These are phyloP conservation scores for Thraustotheca clavata DNA, from an alignment of 352 stramenopile species.

Conservation along the genomic window DNA sequence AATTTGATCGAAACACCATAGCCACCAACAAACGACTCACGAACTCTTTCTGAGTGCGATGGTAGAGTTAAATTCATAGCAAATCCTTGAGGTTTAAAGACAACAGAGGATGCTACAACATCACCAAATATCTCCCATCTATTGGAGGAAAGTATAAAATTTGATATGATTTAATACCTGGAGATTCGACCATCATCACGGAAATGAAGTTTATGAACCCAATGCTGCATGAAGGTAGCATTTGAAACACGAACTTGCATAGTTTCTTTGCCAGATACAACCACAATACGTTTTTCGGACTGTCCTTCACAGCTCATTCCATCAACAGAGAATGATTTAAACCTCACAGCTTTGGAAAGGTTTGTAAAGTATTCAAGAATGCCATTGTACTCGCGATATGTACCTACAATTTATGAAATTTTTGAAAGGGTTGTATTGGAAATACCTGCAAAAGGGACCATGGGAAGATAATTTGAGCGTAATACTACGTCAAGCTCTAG, in stretches of 20 bases:
- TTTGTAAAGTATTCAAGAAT: conserved; percentile 74
- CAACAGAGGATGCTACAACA: conserved; percentile 75
- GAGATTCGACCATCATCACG: conserved; percentile 36
- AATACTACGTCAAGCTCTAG: conserved; percentile 67
- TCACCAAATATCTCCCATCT: conserved; percentile 81
- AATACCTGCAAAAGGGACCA: conserved; percentile 65
- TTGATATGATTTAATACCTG: conserved; percentile 19
- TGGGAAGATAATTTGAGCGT: conserved; percentile 81
- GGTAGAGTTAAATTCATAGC: conserved; percentile 74
- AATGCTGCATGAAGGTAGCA: conserved; percentile 81
- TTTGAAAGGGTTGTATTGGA: neutral
- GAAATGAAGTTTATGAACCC: conserved; percentile 80
- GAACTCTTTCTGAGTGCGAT: conserved; percentile 69
- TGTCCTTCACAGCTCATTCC: conserved; percentile 31
- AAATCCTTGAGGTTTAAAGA: conserved; percentile 69
- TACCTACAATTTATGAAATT: conserved; percentile 27
- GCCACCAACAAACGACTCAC: conserved; percentile 72
- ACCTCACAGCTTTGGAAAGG: conserved; percentile 52
- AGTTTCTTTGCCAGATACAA: conserved; percentile 65
- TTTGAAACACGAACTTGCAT: conserved; percentile 80
- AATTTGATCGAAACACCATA: conserved; percentile 70
- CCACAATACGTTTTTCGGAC: conserved; percentile 39
- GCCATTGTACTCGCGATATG: conserved; percentile 63
- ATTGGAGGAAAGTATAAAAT: neutral
- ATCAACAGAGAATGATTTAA: conserved; percentile 72